Evolutionary conservation across 2,329 filamentous ascomycete species (phyloP).

Genomic region (Neospermospora avenae): DNA sequence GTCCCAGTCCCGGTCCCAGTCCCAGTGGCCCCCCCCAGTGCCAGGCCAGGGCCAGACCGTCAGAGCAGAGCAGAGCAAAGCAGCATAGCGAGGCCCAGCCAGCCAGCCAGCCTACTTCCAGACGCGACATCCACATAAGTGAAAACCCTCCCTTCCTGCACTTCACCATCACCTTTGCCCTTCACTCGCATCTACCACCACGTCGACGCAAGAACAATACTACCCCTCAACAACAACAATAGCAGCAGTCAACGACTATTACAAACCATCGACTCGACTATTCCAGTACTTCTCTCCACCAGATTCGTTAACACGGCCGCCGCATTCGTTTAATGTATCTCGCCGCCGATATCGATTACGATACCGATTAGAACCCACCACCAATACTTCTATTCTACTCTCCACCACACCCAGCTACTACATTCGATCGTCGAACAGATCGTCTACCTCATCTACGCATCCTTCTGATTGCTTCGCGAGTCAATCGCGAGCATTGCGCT

Average conservation of each 20-base stretch:
- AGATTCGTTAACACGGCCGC: neutral
- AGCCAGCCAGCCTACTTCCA: slow-evolving; percentile 12
- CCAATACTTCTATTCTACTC: neutral
- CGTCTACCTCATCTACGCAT: neutral
- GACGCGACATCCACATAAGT: slow-evolving; percentile 19
- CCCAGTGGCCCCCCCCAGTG: too few relatives aligned
- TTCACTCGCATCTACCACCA: neutral
- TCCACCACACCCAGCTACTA: neutral
- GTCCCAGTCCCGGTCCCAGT: neutral
- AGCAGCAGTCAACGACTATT: slow-evolving; percentile 10
- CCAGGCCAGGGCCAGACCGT: neutral
- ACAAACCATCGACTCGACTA: slow-evolving; percentile 4
- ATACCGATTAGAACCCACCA: slow-evolving; percentile 21
- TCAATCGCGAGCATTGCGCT: slow-evolving; percentile 30
- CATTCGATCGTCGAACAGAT: slow-evolving; percentile 3
- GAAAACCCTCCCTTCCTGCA: slow-evolving; percentile 9
- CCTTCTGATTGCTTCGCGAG: slow-evolving; percentile 25
- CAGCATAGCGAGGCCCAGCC: neutral
- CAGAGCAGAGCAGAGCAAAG: neutral
- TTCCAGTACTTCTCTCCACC: slow-evolving; percentile 12
- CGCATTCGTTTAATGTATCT: slow-evolving; percentile 22
- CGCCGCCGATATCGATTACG: slow-evolving; percentile 25
- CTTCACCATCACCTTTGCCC: neutral
- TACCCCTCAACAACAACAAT: neutral
- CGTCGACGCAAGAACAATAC: slow-evolving; percentile 1